Evolutionary conservation across 164 flowering plant species (phyloP).

Genomic region (Euptelea pleiosperma): DNA sequence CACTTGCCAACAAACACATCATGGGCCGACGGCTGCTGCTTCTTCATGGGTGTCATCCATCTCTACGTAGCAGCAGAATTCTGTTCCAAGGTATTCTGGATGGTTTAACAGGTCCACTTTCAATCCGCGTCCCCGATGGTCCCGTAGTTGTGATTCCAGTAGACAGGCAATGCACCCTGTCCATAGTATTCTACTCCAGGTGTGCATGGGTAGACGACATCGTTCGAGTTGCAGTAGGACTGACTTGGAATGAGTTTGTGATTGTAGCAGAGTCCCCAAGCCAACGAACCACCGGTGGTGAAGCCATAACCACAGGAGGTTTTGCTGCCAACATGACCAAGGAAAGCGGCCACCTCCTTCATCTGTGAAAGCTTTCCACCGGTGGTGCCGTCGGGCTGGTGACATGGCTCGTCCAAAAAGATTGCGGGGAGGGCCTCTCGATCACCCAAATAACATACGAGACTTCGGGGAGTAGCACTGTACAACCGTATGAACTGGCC

Average conservation of each 20-base stretch:
- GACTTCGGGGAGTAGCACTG: too few relatives aligned
- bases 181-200: constrained; percentile 92
- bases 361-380: constrained; percentile 65
- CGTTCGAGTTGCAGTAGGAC: constrained; percentile 62
- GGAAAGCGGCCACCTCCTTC: constrained; percentile 88
- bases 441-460: too few relatives aligned
- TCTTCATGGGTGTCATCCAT: constrained; percentile 77
- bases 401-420: too few relatives aligned
- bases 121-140: constrained; percentile 52
- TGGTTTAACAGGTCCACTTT: constrained; percentile 64
- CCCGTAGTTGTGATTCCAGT: constrained; percentile 91
- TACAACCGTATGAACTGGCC: too few relatives aligned
- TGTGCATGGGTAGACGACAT: constrained; percentile 67
- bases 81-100: constrained; percentile 82
- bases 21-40: constrained; percentile 74
- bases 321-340: constrained; percentile 80
- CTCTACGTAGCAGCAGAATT: constrained; percentile 76
- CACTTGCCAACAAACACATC: constrained; percentile 74
- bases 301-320: constrained; percentile 90
- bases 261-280: constrained; percentile 94
- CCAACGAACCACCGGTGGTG: constrained; percentile 81
- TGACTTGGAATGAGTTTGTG: constrained; percentile 82
- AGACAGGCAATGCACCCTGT: constrained; percentile 88
- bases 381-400: too few relatives aligned
- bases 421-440: too few relatives aligned